Evolutionary conservation across 1,284 basidiomycete genomes (phyloP).

Genomic region (Trichosporon asahii): DNA sequence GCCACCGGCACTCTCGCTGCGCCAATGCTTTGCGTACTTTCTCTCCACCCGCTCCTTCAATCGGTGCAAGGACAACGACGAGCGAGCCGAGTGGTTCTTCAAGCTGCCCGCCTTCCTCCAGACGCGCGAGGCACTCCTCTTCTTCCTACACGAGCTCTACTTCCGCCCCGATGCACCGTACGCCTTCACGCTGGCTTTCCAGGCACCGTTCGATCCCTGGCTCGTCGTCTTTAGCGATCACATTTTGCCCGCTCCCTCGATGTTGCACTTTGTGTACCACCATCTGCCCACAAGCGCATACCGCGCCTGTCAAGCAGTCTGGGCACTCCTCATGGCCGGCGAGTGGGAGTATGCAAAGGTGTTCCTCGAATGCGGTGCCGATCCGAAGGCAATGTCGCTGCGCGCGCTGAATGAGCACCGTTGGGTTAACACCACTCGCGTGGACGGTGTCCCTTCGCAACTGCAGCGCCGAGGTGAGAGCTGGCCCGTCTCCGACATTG

Average conservation of each 20-base stretch:
- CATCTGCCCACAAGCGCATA: not conserved
- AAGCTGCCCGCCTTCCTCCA: not conserved
- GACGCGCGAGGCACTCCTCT: not conserved
- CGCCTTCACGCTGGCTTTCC: not conserved
- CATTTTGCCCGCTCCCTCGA: not conserved
- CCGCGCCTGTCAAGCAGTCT: not conserved
- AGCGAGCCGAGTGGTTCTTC: not conserved
- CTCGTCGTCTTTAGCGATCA: not conserved
- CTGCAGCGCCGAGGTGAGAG: not conserved
- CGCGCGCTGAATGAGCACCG: not conserved
- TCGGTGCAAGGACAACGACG: not conserved
- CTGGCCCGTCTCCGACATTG: not conserved
- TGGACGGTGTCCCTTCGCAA: not conserved
- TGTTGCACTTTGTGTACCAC: not conserved
- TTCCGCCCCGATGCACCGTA: not conserved
- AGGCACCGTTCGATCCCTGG: constrained; percentile 1
- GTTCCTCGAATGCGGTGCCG: not conserved
- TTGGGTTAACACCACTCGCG: too few species aligned
- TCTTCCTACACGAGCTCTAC: constrained; percentile 1
- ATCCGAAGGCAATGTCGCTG: not conserved
- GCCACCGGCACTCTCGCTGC: not conserved
- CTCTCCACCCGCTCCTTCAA: not conserved
- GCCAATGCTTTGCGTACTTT: not conserved
- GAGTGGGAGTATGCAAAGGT: not conserved
- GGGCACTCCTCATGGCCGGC: not conserved